A percentile compares a stretch with the other conserved stretches of the same genome.
Evolutionary conservation across 1,284 basidiomycete genomes (phyloP).

Genomic region (Trametes hirsuta): DNA sequence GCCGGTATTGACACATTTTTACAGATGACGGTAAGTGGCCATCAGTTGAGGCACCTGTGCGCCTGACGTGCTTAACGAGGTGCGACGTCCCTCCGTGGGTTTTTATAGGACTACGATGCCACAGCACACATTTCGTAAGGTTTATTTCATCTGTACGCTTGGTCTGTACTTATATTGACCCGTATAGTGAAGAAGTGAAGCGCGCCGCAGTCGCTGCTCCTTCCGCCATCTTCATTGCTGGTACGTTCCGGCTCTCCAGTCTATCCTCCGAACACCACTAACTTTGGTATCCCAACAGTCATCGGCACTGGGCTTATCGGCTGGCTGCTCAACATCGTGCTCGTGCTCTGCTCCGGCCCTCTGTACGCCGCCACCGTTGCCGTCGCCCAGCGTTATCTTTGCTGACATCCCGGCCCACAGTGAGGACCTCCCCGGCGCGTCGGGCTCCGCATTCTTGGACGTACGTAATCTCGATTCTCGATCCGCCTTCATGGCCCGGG

Average conservation of each 20-base stretch:
- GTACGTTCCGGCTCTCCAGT: conserved; percentile 36
- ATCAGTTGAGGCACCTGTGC: neutral
- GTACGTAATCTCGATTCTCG: conserved; percentile 35
- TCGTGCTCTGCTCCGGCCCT: conserved; percentile 82
- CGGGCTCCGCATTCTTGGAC: conserved; percentile 72
- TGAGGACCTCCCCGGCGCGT: conserved; percentile 64
- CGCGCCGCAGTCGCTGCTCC: conserved; percentile 86
- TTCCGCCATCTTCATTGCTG: conserved; percentile 85
- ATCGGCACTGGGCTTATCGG: conserved; percentile 83
- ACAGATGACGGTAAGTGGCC: conserved; percentile 64
- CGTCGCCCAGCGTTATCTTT: neutral
- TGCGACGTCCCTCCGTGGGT: neutral
- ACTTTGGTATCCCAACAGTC: conserved; percentile 43
- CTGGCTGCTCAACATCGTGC: conserved; percentile 83
- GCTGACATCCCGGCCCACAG: conserved; percentile 35
- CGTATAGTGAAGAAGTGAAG: conserved; percentile 79
- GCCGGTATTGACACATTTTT: conserved; percentile 4
- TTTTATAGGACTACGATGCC: conserved; percentile 64
- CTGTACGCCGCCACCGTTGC: conserved; percentile 43
- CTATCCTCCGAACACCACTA: neutral
- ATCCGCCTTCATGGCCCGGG: neutral
- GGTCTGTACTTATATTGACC: neutral
- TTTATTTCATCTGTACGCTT: neutral
- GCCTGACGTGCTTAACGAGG: conserved; percentile 6
- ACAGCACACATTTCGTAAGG: conserved; percentile 88